These are phyloP conservation scores for Tritrichomonas musculus DNA, from an alignment of 208 protist species.

Conservation along the genomic window DNA sequence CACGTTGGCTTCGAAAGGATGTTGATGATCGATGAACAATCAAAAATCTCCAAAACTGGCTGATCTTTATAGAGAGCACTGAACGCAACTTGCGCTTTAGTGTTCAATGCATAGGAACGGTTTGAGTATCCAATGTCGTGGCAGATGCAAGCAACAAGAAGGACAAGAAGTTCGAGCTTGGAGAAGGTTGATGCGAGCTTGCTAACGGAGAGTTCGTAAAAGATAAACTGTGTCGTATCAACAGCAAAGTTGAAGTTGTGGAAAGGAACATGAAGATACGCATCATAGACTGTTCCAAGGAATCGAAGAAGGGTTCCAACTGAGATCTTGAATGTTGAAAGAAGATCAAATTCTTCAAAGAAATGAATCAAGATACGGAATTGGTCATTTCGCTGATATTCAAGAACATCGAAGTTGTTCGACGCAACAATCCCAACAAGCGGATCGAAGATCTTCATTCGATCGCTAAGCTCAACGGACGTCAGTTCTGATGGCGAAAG, in stretches of 20 bases:
- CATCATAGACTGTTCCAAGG: not conserved
- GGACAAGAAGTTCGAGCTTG: not conserved
- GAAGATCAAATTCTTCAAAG: not conserved
- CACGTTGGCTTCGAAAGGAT: not conserved
- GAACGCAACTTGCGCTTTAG: not conserved
- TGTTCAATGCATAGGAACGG: not conserved
- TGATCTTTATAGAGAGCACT: constrained; percentile 9
- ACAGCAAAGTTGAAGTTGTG: not conserved
- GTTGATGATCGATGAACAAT: not conserved
- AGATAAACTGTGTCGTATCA: not conserved
- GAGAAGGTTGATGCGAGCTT: not conserved
- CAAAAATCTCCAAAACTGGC: not conserved
- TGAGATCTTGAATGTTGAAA: not conserved
- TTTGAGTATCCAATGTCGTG: not conserved
- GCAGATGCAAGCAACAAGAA: not conserved
- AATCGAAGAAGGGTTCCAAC: not conserved
- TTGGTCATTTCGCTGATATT: not conserved
- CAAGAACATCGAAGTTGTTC: not conserved
- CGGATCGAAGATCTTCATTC: not conserved
- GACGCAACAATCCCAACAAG: not conserved
- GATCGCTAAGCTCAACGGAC: not conserved
- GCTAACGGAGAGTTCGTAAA: not conserved
- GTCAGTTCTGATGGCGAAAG: constrained; percentile 1
- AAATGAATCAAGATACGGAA: not conserved
- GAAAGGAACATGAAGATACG: not conserved